phyloP scores from a whole-genome alignment of 441 rosid species.

The Oxalis stricta region DNA sequence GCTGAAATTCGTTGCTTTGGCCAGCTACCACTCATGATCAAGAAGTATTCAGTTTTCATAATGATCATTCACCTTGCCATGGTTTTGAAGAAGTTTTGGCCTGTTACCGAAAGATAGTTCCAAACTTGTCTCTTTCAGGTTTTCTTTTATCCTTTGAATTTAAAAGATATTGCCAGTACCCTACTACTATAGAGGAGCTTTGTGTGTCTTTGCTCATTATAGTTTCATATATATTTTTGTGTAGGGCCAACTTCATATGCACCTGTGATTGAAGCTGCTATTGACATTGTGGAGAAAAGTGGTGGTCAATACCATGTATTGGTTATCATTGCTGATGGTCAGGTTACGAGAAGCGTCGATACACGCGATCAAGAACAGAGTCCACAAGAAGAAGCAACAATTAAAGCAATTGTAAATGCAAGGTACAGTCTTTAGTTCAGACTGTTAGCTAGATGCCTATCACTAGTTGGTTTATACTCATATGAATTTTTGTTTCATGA shows the following conservation, averaged over 20 bases:
- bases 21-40: constrained; percentile 77
- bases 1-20: too few species aligned
- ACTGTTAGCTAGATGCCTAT: not conserved
- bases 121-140: constrained; percentile 61
- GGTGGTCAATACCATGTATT: constrained; percentile 76
- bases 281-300: constrained; percentile 58
- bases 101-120: constrained; percentile 51
- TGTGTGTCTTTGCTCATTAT: constrained; percentile 1
- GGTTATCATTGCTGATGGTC: constrained; percentile 77
- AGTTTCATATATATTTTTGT: constrained; percentile 8
- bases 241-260: constrained; percentile 84
- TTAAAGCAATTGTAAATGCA: constrained; percentile 54
- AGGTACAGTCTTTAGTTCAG: too few species aligned
- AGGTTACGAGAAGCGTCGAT: constrained; percentile 68
- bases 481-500: not conserved
- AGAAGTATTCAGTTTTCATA: constrained; percentile 62
- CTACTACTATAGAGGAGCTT: too few species aligned
- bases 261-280: constrained; percentile 62
- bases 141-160: constrained; percentile 3
- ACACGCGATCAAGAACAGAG: constrained; percentile 36
- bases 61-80: constrained; percentile 57
- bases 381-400: constrained; percentile 61
- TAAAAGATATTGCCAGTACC: too few species aligned
- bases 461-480: not conserved
- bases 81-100: constrained; percentile 80